Base-by-base conservation (phyloP, 2,329 filamentous ascomycete species). In the Corynespora cassiicola region DNA sequence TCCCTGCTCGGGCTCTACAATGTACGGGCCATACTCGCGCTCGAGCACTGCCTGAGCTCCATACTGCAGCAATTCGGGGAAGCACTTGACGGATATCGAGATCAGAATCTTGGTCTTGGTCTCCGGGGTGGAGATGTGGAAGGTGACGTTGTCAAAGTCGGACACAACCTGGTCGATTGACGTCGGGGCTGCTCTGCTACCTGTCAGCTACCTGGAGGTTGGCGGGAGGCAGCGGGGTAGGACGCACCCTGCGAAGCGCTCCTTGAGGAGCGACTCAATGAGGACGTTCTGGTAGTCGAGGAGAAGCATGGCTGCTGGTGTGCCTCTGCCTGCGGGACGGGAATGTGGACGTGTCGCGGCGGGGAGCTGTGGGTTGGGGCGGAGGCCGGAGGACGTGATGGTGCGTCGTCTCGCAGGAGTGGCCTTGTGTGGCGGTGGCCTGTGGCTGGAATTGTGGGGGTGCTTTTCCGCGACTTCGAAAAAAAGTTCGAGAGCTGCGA, bases 231-330 rank as follows among this genome's bases (percentile, higher is more conserved):
- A 39, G 60, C 52, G 60, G 62, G 62, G 63, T 60, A 52, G 31
- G 24, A 33, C 53, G 63, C 79, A 92, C 88, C 88, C 88, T 38
- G 87, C 88, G 76, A 99, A 95, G 63, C 94, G 83, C 77, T 99
- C 95, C 58, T 86, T 95, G 54, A 99, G 82, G 56, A 99, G 84
- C 61, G 91, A 92, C 77, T 97, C 90, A 61, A 99, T 95, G 68
- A 99, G 82, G 34, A 95, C 90, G 73, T 99, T 99, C 71, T 99
- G 94, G 65, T 99, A 99, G 75, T 99, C 95, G 70, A 99, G 85
- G 59, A 99, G 86, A 76, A 99, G 85, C 94, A 86, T 86, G 51
- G 55, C 69, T 42, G 50, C 45, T 24, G 34, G 42, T 38, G 31
- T 23, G 30, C 41, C 8, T 7, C 11, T 19, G 14, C 68, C 43